These are phyloP conservation scores for Globisporangium cederbergense DNA, from an alignment of 352 stramenopile species.

Conservation along the genomic window DNA sequence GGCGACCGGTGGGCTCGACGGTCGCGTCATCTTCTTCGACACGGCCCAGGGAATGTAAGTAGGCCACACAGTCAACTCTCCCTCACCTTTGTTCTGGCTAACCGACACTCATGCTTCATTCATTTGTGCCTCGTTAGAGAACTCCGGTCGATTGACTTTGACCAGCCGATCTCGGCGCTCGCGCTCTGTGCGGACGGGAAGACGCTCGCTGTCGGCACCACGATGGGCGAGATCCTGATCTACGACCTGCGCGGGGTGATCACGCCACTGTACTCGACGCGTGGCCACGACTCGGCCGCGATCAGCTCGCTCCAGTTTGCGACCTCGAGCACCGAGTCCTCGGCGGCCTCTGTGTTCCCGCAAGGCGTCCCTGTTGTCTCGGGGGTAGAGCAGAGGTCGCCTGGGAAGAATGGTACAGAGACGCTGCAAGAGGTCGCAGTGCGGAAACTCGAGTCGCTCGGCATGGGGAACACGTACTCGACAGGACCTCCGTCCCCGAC, in stretches of 20 bases:
- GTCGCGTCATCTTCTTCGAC: constrained; percentile 74
- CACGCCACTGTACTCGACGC: constrained; percentile 47
- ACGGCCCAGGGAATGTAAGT: constrained; percentile 55
- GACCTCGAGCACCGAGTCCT: constrained; percentile 26
- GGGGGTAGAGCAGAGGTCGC: constrained; percentile 31
- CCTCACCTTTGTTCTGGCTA: constrained; percentile 1
- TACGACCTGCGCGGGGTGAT: constrained; percentile 68
- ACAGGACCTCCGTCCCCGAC: constrained; percentile 1
- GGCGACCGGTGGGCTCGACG: constrained; percentile 50
- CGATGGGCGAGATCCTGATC: constrained; percentile 47
- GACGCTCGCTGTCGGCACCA: constrained; percentile 54
- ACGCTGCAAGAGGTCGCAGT: constrained; percentile 41
- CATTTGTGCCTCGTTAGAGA: constrained; percentile 25
- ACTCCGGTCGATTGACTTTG: constrained; percentile 51
- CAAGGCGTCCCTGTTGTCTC: constrained; percentile 46
- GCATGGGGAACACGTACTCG: constrained; percentile 17
- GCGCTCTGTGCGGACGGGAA: constrained; percentile 65
- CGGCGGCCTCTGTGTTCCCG: constrained; percentile 19
- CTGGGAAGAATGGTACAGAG: constrained; percentile 24
- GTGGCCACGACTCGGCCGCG: constrained; percentile 32
- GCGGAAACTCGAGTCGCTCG: constrained; percentile 37
- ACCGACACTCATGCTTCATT: not conserved
- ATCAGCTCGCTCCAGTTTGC: constrained; percentile 66
- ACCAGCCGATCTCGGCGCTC: constrained; percentile 52
- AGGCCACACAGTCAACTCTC: no score